Evolutionary conservation across 1,139 yeast species (phyloP).

Genomic region (Yamadazyma dendronema): DNA sequence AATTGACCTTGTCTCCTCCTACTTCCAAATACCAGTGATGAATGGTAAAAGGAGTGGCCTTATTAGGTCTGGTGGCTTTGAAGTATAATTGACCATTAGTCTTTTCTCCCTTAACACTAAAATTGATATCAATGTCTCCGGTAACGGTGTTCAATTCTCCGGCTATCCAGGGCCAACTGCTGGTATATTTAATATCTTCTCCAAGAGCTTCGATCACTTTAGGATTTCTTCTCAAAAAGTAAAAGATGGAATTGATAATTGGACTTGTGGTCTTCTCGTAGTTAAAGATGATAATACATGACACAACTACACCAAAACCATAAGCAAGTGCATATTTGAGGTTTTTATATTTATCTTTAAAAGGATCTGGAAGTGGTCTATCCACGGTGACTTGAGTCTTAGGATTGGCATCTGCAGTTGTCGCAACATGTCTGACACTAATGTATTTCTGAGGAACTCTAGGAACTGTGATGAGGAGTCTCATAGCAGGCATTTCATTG

Average conservation of each 20-base stretch:
- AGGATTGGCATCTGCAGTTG: not conserved
- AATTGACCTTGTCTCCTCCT: slow-evolving; percentile 40
- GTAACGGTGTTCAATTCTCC: slow-evolving; percentile 83
- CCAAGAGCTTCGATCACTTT: slow-evolving; percentile 68
- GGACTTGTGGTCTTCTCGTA: slow-evolving; percentile 91
- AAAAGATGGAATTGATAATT: slow-evolving; percentile 80
- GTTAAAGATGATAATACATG: slow-evolving; percentile 76
- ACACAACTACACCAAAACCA: slow-evolving; percentile 59
- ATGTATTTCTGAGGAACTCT: not conserved
- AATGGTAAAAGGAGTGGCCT: slow-evolving; percentile 56
- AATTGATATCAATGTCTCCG: slow-evolving; percentile 73
- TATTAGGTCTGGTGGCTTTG: slow-evolving; percentile 59
- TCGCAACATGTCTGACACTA: not conserved
- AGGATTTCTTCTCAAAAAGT: slow-evolving; percentile 78
- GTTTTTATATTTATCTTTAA: slow-evolving; percentile 50
- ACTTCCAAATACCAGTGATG: slow-evolving; percentile 57
- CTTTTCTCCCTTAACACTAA: slow-evolving; percentile 65
- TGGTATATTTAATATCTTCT: slow-evolving; percentile 65
- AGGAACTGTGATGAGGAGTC: no score
- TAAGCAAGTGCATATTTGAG: slow-evolving; percentile 59
- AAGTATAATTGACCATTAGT: slow-evolving; percentile 50
- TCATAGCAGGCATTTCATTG: no score
- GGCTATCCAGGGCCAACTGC: slow-evolving; percentile 82
- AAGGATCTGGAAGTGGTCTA: slow-evolving; percentile 74
- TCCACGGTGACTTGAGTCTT: slow-evolving; percentile 54